Percentiles rank a stretch among this genome's conserved stretches.
Conservation (phyloP, 164 flowering plant genomes). For the Stephania japonica region DNA sequence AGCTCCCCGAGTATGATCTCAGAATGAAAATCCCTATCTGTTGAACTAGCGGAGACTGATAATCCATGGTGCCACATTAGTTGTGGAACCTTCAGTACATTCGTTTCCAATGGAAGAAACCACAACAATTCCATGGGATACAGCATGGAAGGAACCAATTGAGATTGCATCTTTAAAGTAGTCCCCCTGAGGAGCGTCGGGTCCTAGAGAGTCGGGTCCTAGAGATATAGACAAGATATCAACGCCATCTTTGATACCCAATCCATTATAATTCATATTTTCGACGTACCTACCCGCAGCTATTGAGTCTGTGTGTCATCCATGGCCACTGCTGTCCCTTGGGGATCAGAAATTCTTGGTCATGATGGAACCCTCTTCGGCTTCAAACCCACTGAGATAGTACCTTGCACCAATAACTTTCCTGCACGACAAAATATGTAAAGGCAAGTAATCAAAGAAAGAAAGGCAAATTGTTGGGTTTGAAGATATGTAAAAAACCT, state of each 20-base stretch:
- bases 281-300: constrained; percentile 72
- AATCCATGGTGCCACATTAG: constrained; percentile 86
- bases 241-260: constrained; percentile 73
- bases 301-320: constrained; percentile 82
- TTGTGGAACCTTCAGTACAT: constrained; percentile 51
- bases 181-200: constrained; percentile 63
- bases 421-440: constrained; percentile 24
- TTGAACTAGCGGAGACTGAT: constrained; percentile 69
- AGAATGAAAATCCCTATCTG: constrained; percentile 70
- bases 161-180: constrained; percentile 79
- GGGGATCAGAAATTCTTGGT: constrained; percentile 49
- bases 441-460: background rate
- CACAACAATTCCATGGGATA: constrained; percentile 54
- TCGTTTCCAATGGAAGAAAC: constrained; percentile 75
- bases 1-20: constrained; percentile 47
- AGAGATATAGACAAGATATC: constrained; percentile 62
- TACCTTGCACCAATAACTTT: constrained; percentile 82
- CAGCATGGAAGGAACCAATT: constrained; percentile 75
- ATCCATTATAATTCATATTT: constrained; percentile 54
- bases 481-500: constrained; percentile 34
- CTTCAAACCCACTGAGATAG: constrained; percentile 53
- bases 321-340: constrained; percentile 77
- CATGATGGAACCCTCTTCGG: constrained; percentile 40
- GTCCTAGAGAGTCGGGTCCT: too few species aligned
- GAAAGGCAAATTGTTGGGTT: background rate